Evolutionary conservation across 768 basidiomycete species (phyloP), one percentile per base, ranked within the genome.

Genomic region (Suillus alpinus): DNA sequence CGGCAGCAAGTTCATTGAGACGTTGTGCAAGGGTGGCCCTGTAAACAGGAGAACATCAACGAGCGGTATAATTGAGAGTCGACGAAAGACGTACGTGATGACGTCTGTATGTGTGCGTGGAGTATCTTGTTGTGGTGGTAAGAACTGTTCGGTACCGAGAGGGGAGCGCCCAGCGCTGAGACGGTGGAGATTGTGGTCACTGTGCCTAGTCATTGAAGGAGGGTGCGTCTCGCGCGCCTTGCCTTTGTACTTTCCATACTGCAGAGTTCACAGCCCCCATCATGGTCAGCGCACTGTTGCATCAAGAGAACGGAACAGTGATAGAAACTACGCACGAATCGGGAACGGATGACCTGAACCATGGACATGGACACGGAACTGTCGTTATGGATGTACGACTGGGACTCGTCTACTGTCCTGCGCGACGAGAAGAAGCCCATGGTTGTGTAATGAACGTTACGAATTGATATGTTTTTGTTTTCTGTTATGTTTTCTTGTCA

Each of bases 21-120:
- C 89, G 83, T 75, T 92, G 87, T 18, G 92, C 91, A 63, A 94
- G 81, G 26, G 88, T 88, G 62, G 85, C 78, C 59, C 91, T 94
- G 56, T 62, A 47, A 58, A 16, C 55, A 65, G 63, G 58, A 26
- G 56, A 63, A 46, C 63, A 59, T 47, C 18, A 40, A 60, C 59
- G n/a, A 67, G 56, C 63, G 43, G 51, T 36, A 46, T 57, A 20
- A 52, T 16, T 47, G 40, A 39, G 60, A 47, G 59, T 63, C 57
- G 59, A 52, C 52, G 36, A 18, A 66, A 61, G 34, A 77, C 80
- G 65, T 77, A 86, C 86, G 86, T 86, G 75, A 82, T 82, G 63
- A 74, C 74, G 69, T 85, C 83, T 55, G 82, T 77, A 68, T 66
- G 72, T 36, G 66, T 66, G 6, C 74, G 72, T 56, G 61, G 75